phyloP scores from a whole-genome alignment of 140 eudicot genomes.

The Cichorium intybus region DNA sequence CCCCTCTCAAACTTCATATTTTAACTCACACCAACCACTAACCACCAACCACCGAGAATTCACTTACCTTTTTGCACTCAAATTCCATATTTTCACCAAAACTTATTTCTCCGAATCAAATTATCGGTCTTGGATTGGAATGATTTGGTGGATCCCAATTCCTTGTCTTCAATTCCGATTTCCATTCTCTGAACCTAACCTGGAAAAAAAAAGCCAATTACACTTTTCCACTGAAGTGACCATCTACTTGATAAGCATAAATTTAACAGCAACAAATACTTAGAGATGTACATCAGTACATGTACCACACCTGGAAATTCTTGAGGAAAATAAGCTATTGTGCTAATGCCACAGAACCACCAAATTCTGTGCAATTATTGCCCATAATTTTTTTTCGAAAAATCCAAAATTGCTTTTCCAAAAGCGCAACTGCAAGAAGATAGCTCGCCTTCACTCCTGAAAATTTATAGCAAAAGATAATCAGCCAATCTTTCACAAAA shows the following conservation, averaged over 20 bases:
- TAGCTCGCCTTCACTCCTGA: background rate
- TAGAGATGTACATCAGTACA: background rate
- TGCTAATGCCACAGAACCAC: conserved; percentile 14
- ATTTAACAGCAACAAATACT: background rate
- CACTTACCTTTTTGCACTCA: background rate
- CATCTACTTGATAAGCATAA: background rate
- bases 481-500: background rate
- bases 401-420: conserved; percentile 19
- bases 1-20: conserved; percentile 45
- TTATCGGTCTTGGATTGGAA: background rate
- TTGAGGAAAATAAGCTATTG: conserved; percentile 1
- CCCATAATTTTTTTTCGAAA: background rate
- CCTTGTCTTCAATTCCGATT: background rate
- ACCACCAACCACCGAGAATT: background rate
- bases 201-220: conserved; percentile 23
- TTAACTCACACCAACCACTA: background rate
- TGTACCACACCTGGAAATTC: background rate
- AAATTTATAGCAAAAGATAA: conserved; percentile 7
- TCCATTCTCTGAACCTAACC: conserved; percentile 19
- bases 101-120: background rate
- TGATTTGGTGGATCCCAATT: conserved; percentile 4
- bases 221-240: conserved; percentile 1
- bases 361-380: conserved; percentile 12
- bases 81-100: conserved; percentile 10
- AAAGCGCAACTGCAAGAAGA: too few relatives aligned